Evolutionary conservation across 2,329 filamentous ascomycete species (phyloP), one percentile per base, ranked within the genome.

Genomic region (Colletotrichum sojae): DNA sequence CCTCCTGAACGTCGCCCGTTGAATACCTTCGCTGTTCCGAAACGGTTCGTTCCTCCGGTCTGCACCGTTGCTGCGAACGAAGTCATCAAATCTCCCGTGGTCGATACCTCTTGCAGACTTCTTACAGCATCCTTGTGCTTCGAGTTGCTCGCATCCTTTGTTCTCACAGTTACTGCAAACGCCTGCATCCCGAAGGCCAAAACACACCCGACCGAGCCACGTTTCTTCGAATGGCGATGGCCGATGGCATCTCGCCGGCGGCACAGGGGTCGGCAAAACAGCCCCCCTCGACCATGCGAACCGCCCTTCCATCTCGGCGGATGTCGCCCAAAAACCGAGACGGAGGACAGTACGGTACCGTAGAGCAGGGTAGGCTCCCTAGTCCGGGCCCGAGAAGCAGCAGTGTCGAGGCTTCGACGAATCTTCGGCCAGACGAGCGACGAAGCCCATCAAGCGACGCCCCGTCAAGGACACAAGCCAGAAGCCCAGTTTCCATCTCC

Each of bases 191-290:
- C 36, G 36, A 43, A 60, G 49, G 45, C n/a, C 31, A 4, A 27
- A 25, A n/a, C 40, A 25, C 25, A 15, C 18, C 25, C 55, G 56
- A 61, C 25, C 45, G 49, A 55, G n/a, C 13, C 25, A 27, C 45
- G 43, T 36, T 51, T 67, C 55, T 57, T 63, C 70, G 67, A 67
- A 71, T 71, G 70, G 70, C 70, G 59, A 71, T 71, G 70, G 67
- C 70, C 40, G 70, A 71, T 59, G 67, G 57, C 27, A 63, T 70
- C 31, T 69, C 56, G 43, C 58, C 66, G 61, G 67, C 62, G 57
- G 70, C 63, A 56, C 67, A 60, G 51, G 57, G 67, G 27, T 48
- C 67, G 53, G 48, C 62, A 13, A 71, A 67, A 27, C 64, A 71
- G 53, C 36, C 61, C 39, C 49, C 57, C 25, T 69, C 69, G 40